Evolutionary conservation across 2,329 filamentous ascomycete genomes (phyloP).

Genomic region (Phoma sp.): DNA sequence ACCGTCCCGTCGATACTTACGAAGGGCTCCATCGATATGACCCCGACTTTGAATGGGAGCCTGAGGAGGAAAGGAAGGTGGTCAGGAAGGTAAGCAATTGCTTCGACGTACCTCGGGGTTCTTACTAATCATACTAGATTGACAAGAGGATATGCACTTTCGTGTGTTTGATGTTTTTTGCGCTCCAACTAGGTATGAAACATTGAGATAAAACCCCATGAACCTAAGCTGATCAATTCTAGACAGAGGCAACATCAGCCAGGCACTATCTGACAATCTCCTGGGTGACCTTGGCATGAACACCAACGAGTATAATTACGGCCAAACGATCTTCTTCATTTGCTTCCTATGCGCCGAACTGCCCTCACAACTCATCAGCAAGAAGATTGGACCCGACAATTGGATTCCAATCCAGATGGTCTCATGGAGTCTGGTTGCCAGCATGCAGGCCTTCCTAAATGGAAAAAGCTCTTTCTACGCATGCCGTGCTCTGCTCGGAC

Average conservation of each 20-base stretch:
- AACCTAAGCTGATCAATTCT: background rate
- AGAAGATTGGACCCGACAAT: constrained; percentile 55
- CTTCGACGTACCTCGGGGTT: background rate
- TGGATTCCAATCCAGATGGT: constrained; percentile 54
- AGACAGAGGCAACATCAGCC: constrained; percentile 56
- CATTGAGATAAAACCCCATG: background rate
- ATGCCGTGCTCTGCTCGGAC: constrained; percentile 53
- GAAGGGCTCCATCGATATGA: constrained; percentile 68
- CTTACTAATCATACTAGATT: constrained; percentile 46
- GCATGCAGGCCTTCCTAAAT: constrained; percentile 74
- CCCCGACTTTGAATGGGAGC: constrained; percentile 63
- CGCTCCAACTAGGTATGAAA: constrained; percentile 52
- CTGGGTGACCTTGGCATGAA: constrained; percentile 42
- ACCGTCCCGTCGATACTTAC: constrained; percentile 63
- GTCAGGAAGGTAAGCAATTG: constrained; percentile 58
- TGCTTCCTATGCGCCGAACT: constrained; percentile 73
- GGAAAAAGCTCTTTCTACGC: constrained; percentile 56
- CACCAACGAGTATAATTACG: constrained; percentile 51
- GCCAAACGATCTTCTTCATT: constrained; percentile 71
- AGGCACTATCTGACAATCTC: constrained; percentile 48
- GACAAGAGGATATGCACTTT: constrained; percentile 60
- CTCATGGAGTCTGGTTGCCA: constrained; percentile 58
- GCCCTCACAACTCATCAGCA: constrained; percentile 57
- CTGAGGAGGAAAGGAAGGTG: constrained; percentile 63
- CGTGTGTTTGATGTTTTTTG: constrained; percentile 57